Base-by-base conservation (phyloP, 2,329 filamentous ascomycete genomes). In the Polytolypa hystricis region DNA sequence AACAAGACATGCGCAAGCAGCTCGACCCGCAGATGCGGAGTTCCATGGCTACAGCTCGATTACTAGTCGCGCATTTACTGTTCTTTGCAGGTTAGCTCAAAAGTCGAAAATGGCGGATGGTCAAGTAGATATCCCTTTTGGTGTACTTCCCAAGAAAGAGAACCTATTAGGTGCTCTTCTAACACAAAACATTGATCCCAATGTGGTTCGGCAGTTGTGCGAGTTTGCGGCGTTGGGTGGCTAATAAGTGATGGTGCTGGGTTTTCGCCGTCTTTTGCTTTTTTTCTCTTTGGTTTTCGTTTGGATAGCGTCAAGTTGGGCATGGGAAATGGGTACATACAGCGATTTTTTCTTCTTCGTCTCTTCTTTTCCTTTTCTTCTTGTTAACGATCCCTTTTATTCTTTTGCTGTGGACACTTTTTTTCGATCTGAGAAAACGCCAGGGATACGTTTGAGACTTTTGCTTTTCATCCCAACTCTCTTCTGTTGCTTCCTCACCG, bases 51-150 rank as follows among this genome's bases (percentile, higher is more conserved):
- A 64, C 41, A 51, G 55, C 28, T 63, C 62, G 4, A 81, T 89
- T 23, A 75, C 81, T 3, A 71, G 76, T 12, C 71, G 82, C 29
- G 77, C 79, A 2, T 66, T 85, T 31, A 73, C 75, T 7, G 69
- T 85, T 36, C 58, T 89, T n/a, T 71, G 73, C 43, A 72, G 73
- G 41, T 57, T 89, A 16, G 71, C 73, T 2, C 80, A 86, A 52
- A 85, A 83, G 58, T 63, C 64, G 10, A 64, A 63, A 35, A 60
- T 73, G 69, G 21, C 67, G 57, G 51, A 79, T 73, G 54, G 71
- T 64, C 56, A 67, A 8, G 64, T 55, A 20, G 51, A 66, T 21
- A 64, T 81, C 39, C 77, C 79, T 5, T 64, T 71, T 1, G 70
- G 71, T 32, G 70, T 79, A 8, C 57, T 86, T 33, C 81, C 81